Base-by-base conservation (phyloP, 495 filamentous ascomycete genomes). In the Aspergillus panamensis region DNA sequence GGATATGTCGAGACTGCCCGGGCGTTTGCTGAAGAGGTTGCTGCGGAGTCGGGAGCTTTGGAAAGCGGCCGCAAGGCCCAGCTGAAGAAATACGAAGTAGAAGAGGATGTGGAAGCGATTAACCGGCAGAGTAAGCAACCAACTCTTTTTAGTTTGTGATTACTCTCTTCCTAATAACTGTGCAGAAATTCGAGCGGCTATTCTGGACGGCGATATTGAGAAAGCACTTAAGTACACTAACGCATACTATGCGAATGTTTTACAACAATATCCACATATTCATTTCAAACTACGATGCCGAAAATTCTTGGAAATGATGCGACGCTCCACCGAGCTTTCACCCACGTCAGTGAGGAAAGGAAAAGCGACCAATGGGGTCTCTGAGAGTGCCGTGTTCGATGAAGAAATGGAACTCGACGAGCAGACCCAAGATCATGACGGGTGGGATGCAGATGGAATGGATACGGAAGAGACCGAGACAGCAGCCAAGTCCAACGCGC, bases 291-390 rank as follows among this genome's bases (percentile, higher is more conserved):
- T 99, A 48, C 84, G 87, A 56, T 96, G 94, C 66, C 83, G 91
- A 60, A 96, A 93, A 71, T 96, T 97, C 66, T 84, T 97, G 48
- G 94, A 98, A 72, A 96, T 98, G 90, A 93, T 96, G 61, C 86
- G 92, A 21, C 84, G 81, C 55, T 87, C 83, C 57, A 87, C 84
- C 13, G 91, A 96, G 59, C 73, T 88, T 9, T 82, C 58, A 44
- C 68, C 59, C 48, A 66, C 63, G 25, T 64, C 72, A 14, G 62
- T 73, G 1, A 77, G 78, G 58, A 69, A 67, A 49, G 62, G 62
- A 13, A 72, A 76, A 21, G 42, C 69, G 8, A 68, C 70, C 3
- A 72, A 73, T 37, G 68, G 71, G 5, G 61, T 62, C 37, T 58
- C 64, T 17, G 64, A 75, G 51, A 75, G 80, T 39, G 82, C 84